phyloP scores from a whole-genome alignment of 805 yeast species.

The Teunomyces atbi region DNA sequence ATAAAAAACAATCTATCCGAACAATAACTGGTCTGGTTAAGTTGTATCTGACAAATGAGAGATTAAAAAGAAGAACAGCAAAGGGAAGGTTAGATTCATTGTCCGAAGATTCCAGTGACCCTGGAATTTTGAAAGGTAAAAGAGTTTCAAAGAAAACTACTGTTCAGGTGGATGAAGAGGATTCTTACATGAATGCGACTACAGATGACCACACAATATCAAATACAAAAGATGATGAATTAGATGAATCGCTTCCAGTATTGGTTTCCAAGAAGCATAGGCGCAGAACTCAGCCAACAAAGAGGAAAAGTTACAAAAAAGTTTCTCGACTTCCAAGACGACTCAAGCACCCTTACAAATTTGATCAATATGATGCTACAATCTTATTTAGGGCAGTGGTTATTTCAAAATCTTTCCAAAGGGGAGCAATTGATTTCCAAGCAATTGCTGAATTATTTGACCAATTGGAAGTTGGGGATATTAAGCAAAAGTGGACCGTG shows the following conservation, averaged over 20 bases:
- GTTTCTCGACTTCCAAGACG: conserved; percentile 9
- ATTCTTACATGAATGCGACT: not conserved
- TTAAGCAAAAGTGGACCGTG: conserved; percentile 69
- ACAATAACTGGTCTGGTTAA: conserved; percentile 29
- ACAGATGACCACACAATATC: not conserved
- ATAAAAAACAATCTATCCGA: conserved; percentile 10
- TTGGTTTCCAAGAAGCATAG: conserved; percentile 14
- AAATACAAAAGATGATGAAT: not conserved
- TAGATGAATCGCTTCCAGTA: conserved; percentile 8
- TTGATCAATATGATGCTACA: conserved; percentile 49
- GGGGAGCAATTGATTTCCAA: conserved; percentile 64
- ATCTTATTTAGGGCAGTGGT: conserved; percentile 62
- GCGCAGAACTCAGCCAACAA: conserved; percentile 13
- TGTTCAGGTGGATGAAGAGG: not conserved
- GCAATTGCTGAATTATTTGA: conserved; percentile 51
- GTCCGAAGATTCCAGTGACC: conserved; percentile 3
- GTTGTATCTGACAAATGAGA: conserved; percentile 1
- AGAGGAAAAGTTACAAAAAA: conserved; percentile 5
- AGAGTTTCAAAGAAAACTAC: conserved; percentile 3
- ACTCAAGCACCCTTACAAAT: conserved; percentile 18
- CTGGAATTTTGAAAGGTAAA: conserved; percentile 10
- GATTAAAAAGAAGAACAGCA: conserved; percentile 7
- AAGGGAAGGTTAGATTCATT: conserved; percentile 25
- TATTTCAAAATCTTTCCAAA: conserved; percentile 59
- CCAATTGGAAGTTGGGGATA: conserved; percentile 39